phyloP scores from a whole-genome alignment of 2,329 filamentous ascomycete genomes.

The Penicillium sp. region DNA sequence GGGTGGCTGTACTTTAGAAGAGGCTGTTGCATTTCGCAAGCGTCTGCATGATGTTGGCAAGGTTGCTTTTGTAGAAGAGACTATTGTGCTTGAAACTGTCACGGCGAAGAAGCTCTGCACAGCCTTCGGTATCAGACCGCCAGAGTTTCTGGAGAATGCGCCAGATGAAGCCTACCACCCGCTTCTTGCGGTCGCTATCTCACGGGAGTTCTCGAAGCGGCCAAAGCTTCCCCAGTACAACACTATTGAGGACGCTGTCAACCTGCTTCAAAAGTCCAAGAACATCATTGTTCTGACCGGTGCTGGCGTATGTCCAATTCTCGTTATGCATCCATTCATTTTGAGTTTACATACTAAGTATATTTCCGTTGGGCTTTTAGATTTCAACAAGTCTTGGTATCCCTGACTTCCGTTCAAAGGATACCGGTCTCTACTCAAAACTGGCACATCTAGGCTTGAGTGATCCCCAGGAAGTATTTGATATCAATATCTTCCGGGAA shows the following conservation, averaged over 20 bases:
- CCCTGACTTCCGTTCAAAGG: constrained; percentile 92
- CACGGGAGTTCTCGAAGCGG: constrained; percentile 77
- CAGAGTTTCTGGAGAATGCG: constrained; percentile 69
- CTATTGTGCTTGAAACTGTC: constrained; percentile 67
- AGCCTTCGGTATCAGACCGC: constrained; percentile 77
- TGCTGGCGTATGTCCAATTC: constrained; percentile 60
- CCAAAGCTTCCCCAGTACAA: constrained; percentile 79
- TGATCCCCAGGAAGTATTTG: constrained; percentile 94
- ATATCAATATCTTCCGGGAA: constrained; percentile 80
- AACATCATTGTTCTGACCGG: constrained; percentile 95
- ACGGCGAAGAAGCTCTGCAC: constrained; percentile 81
- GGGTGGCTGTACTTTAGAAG: constrained; percentile 64
- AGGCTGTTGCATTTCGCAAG: constrained; percentile 67
- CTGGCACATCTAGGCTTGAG: constrained; percentile 73
- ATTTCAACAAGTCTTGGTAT: constrained; percentile 97
- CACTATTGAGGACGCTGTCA: constrained; percentile 81
- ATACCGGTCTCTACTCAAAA: constrained; percentile 86
- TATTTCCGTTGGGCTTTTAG: constrained; percentile 22
- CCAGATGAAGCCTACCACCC: constrained; percentile 74
- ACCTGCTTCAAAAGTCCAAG: constrained; percentile 68
- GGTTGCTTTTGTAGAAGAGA: constrained; percentile 71
- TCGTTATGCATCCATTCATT: background rate
- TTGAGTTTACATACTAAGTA: background rate
- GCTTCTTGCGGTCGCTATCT: constrained; percentile 74
- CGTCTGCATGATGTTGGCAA: constrained; percentile 76